Base-by-base conservation (phyloP, 2,329 filamentous ascomycete genomes). In the Lasiodiplodia theobromae region DNA sequence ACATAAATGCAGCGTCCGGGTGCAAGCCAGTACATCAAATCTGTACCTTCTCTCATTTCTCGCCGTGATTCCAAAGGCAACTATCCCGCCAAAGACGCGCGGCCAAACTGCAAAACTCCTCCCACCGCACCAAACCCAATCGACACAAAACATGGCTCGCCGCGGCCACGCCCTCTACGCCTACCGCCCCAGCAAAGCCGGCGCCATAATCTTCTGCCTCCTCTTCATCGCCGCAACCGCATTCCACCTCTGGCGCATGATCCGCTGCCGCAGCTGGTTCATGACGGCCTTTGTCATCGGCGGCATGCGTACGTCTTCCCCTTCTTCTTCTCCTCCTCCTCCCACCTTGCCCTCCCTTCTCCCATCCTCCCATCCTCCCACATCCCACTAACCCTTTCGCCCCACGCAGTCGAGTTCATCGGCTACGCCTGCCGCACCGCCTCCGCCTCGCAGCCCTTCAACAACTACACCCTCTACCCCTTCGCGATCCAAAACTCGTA, bases 391-490 rank as follows among this genome's bases (percentile, higher is more conserved):
- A 56, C 65, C 38, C n/a, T 16, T 21, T 2, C 44, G 40, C 28
- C 25, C 28, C 25, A 31, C 40, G 10, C 60, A 86, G 84, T 86
- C 69, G 84, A 87, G 73, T 74, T 75, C 0, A 75, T 87, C 31
- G 85, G 85, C 16, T 87, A 87, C 69, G 73, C 84, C 16, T 83
- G 81, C 2, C 82, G 86, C 57, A 80, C 81, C 1, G 72, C 75
- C 2, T 79, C 79, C 2, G 38, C 53, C 1, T 71, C 80, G 47
- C 82, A 78, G 53, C 81, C 78, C 70, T 54, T 67, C 47, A 70
- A 65, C 44, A 18, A 62, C 18, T 63, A 67, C n/a, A 79, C 79
- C 4, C 70, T 80, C n/a, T 72, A 73, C 0, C 77, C 80, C 2
- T 85, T 80, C 73, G 79, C 83, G 49, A 73, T 85, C 40, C 80